Conservation (phyloP, 1,139 yeast species). For the Ashbya aceris region DNA sequence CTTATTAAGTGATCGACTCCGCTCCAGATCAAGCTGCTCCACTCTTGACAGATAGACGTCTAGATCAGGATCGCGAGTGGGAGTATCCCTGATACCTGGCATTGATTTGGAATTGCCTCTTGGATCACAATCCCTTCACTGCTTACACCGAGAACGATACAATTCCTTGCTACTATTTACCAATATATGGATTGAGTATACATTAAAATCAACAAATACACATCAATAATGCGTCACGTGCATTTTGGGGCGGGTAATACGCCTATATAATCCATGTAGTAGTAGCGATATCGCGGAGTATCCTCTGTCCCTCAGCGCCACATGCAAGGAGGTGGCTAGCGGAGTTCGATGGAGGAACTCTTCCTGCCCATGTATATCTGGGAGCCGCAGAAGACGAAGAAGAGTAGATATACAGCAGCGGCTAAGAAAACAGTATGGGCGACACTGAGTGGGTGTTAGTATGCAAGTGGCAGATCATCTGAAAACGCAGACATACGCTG, state of each 20-base stretch:
- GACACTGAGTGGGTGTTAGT: slow-evolving; percentile 36
- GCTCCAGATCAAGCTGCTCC: slow-evolving; percentile 8
- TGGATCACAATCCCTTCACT: too few relatives aligned
- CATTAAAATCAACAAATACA: too few relatives aligned
- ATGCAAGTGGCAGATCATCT: slow-evolving; percentile 6
- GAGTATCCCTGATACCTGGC: too few relatives aligned
- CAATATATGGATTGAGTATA: too few relatives aligned
- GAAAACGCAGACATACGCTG: slow-evolving; percentile 42
- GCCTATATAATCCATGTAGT: too few relatives aligned
- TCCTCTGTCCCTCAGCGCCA: too few relatives aligned
- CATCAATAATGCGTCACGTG: too few relatives aligned
- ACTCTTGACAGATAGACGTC: slow-evolving; percentile 9
- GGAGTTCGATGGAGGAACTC: slow-evolving; percentile 26
- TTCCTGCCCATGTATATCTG: slow-evolving; percentile 42
- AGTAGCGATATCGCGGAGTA: too few relatives aligned
- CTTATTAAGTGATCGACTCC: neutral
- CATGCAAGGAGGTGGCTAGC: slow-evolving; percentile 10
- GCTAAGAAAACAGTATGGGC: slow-evolving; percentile 88
- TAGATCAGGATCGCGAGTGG: slow-evolving; percentile 7
- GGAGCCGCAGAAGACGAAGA: slow-evolving; percentile 82
- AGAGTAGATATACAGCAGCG: slow-evolving; percentile 68
- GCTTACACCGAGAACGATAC: too few relatives aligned
- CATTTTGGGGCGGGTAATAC: neutral
- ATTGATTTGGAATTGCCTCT: too few relatives aligned
- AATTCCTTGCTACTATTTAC: too few relatives aligned